Conservation (phyloP, 306 rosid species). For the Geum urbanum region DNA sequence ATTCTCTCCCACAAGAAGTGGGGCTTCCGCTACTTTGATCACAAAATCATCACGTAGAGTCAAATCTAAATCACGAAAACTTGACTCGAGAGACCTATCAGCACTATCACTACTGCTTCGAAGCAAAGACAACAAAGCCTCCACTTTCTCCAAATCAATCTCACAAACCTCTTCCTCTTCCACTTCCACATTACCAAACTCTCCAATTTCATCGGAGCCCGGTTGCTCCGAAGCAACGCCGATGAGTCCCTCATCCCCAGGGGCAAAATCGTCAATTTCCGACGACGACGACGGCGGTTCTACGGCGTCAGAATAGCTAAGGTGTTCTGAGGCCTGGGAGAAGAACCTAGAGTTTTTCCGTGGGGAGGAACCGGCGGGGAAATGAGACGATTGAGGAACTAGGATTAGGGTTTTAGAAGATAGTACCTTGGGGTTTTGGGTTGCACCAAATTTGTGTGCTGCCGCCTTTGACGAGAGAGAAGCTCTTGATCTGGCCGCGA, state of each 20-base stretch:
- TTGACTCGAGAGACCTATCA: constrained; percentile 52
- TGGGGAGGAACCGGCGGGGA: constrained; percentile 10
- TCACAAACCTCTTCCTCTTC: constrained; percentile 19
- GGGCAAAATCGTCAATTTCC: constrained; percentile 9
- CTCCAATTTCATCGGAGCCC: neutral
- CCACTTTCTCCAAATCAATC: constrained; percentile 48
- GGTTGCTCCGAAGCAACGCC: neutral
- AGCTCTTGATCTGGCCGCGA: constrained; percentile 25
- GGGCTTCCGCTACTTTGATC: constrained; percentile 41
- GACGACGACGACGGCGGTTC: constrained; percentile 14
- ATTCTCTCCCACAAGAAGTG: constrained; percentile 49
- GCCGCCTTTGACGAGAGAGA: constrained; percentile 20
- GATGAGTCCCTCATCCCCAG: constrained; percentile 1
- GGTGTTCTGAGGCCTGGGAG: constrained; percentile 20
- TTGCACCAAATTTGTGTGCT: constrained; percentile 10
- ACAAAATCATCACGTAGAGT: constrained; percentile 42
- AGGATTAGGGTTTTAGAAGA: constrained; percentile 17
- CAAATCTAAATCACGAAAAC: constrained; percentile 45
- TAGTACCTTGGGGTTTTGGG: constrained; percentile 28
- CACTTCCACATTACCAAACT: neutral
- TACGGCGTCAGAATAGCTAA: neutral
- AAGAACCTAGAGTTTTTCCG: constrained; percentile 28
- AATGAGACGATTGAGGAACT: neutral
- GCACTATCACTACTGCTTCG: constrained; percentile 20
- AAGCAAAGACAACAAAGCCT: constrained; percentile 44